These are phyloP conservation scores for Teunomyces pallodes DNA, from an alignment of 805 yeast genomes.

Conservation along the genomic window DNA sequence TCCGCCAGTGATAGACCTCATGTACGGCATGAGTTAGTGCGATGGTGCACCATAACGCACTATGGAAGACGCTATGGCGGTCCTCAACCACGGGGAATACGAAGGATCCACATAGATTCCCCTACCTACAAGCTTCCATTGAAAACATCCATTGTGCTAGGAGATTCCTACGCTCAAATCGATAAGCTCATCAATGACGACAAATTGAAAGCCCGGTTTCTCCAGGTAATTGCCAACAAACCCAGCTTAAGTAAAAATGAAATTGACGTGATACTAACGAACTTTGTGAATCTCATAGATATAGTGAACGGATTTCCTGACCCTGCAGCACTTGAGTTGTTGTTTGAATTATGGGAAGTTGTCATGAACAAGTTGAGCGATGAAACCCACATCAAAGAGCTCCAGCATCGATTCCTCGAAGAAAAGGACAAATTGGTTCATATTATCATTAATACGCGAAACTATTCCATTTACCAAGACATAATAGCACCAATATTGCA, in stretches of 20 bases:
- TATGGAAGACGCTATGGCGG: not conserved
- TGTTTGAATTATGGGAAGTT: constrained; percentile 24
- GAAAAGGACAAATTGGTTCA: constrained; percentile 23
- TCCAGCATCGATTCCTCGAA: constrained; percentile 17
- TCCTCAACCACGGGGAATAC: not conserved
- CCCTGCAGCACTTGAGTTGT: constrained; percentile 14
- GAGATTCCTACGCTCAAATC: constrained; percentile 6
- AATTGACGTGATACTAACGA: constrained; percentile 12
- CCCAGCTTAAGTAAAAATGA: constrained; percentile 7
- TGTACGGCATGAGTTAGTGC: constrained; percentile 1
- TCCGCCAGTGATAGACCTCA: not conserved
- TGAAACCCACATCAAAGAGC: constrained; percentile 3
- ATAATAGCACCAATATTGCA: constrained; percentile 17
- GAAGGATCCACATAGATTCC: not conserved
- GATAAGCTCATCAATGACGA: constrained; percentile 8
- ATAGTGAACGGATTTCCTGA: constrained; percentile 18
- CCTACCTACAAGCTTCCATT: not conserved
- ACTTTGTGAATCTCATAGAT: constrained; percentile 22
- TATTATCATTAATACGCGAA: constrained; percentile 25
- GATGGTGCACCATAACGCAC: not conserved
- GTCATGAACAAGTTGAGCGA: constrained; percentile 12
- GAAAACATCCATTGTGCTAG: constrained; percentile 4
- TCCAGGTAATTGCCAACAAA: constrained; percentile 12
- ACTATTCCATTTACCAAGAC: constrained; percentile 19
- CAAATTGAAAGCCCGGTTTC: constrained; percentile 10